Evolutionary conservation across 179 eudicot species (phyloP).

Genomic region (Silene noctiflora): DNA sequence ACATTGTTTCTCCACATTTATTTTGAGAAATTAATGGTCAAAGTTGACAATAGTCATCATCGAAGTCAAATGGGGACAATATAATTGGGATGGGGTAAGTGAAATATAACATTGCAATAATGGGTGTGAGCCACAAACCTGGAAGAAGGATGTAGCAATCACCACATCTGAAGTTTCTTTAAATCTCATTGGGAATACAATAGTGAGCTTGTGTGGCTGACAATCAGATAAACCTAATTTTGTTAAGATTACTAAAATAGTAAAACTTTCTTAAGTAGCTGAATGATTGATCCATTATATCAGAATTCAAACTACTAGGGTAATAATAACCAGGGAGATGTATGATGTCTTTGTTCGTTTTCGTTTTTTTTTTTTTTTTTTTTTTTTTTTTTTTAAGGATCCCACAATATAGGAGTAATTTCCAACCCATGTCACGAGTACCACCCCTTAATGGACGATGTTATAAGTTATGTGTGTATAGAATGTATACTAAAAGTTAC

Average conservation of each 20-base stretch:
- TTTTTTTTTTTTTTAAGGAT: background rate
- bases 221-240: conserved; percentile 14
- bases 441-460: background rate
- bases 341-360: background rate
- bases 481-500: conserved; percentile 27
- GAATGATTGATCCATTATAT: conserved; percentile 1
- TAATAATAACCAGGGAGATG: conserved; percentile 3
- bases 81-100: background rate
- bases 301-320: conserved; percentile 5
- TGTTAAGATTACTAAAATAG: conserved; percentile 1
- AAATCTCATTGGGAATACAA: conserved; percentile 81
- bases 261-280: conserved; percentile 1
- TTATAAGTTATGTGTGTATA: background rate
- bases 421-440: no score
- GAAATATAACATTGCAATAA: background rate
- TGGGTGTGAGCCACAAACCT: conserved; percentile 45
- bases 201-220: conserved; percentile 65
- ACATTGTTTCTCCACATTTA: background rate
- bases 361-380: no score
- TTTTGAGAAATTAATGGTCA: background rate
- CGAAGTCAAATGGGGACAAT: background rate
- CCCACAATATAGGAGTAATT: background rate
- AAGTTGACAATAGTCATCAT: background rate
- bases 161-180: conserved; percentile 73
- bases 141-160: conserved; percentile 91